These are phyloP conservation scores for Tulasnella sp. DNA, from an alignment of 768 basidiomycete species.

Conservation along the genomic window DNA sequence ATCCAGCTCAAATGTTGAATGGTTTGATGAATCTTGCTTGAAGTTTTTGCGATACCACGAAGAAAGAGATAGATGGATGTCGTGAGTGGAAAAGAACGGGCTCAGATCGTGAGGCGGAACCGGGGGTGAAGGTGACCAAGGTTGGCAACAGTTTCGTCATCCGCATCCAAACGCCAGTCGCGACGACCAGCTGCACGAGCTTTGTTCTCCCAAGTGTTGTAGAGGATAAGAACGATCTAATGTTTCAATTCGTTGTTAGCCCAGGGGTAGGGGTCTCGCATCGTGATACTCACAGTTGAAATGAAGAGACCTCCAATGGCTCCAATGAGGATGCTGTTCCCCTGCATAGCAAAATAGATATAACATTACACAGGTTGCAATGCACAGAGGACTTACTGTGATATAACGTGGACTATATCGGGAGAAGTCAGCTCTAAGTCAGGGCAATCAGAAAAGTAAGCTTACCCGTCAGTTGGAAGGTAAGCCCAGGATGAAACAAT, in stretches of 20 bases:
- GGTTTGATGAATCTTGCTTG: neutral
- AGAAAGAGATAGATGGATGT: neutral
- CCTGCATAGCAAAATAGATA: neutral
- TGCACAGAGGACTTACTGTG: neutral
- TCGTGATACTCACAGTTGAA: neutral
- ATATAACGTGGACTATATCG: slow-evolving; percentile 7
- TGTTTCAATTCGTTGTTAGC: neutral
- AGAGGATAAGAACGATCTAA: slow-evolving; percentile 21
- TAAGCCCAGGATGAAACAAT: slow-evolving; percentile 17
- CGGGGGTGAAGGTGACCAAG: slow-evolving; percentile 27
- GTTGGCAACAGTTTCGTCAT: slow-evolving; percentile 21
- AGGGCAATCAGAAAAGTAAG: neutral
- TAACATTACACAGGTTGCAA: neutral
- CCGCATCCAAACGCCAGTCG: slow-evolving; percentile 26
- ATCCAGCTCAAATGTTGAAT: neutral
- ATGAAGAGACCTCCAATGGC: slow-evolving; percentile 6
- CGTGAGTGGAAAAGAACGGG: neutral
- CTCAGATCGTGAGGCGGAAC: slow-evolving; percentile 25
- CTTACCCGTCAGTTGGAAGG: slow-evolving; percentile 14
- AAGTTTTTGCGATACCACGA: neutral
- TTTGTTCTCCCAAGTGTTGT: slow-evolving; percentile 26
- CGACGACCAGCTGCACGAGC: slow-evolving; percentile 25
- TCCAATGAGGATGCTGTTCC: slow-evolving; percentile 19
- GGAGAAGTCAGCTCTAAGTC: neutral
- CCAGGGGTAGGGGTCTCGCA: neutral